Evolutionary conservation across 2,329 filamentous ascomycete species (phyloP), one percentile per base, ranked within the genome.

Genomic region (Mycocentrospora acerina): DNA sequence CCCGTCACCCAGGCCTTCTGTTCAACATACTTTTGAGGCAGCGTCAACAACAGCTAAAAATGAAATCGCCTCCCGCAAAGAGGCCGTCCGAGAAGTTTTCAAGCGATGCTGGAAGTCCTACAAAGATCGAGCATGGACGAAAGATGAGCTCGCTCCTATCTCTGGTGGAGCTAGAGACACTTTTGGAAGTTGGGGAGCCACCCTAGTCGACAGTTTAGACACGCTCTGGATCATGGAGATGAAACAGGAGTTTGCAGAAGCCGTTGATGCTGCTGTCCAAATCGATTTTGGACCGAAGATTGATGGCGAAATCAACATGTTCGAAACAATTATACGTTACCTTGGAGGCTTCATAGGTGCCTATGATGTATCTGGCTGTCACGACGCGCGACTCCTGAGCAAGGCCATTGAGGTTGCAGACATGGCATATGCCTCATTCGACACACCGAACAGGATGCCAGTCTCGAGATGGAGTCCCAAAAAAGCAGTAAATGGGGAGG

Each of bases 361-460:
- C 3, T 95, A 93, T 61, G 91, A 97, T 68, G 77, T 96, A 35
- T 90, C 86, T 32, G 86, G 80, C 46, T 55, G 50, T 8, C 57
- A 62, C 29, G 85, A 95, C 58, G 68, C 75, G 12, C 72, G 85
- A 15, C 74, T 94, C 9, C 75, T 94, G 19, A 78, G 83, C 39
- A 93, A 93, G 67, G 87, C 89, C 1, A 75, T 85, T 24, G 84
- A 91, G 67, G 78, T 93, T 18, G 88, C 81, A 25, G 86, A 91
- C 55, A 77, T 94, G 42, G 71, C 94, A 24, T 89, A 90, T 71
- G 81, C 84, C 31, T 79, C 85, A 6, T 94, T 94, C 58, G 89
- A 94, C 66, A 96, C 91, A 0, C 90, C 90, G 1, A 96, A 96
- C 65, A 82, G 89, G 51, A 94, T 96, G 88, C 90, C 90, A 8